Evolutionary conservation across 768 basidiomycete genomes (phyloP).

Genomic region (Fomitopsis serialis): DNA sequence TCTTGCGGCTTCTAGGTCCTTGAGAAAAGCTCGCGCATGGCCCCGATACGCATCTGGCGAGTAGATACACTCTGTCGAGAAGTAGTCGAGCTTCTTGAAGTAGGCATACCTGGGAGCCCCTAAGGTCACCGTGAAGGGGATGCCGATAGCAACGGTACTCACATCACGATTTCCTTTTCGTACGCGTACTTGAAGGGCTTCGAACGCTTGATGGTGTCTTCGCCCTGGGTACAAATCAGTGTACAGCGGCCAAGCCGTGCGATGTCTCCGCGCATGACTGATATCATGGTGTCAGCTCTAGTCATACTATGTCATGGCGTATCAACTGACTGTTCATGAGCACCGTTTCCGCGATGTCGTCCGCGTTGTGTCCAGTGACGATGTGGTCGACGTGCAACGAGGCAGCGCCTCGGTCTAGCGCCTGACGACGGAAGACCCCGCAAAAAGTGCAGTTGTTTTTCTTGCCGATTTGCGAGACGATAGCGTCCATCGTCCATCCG

Average conservation of each 20-base stretch:
- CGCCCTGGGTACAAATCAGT: constrained; percentile 89
- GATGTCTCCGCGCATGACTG: constrained; percentile 98
- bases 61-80: constrained; percentile 99
- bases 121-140: not conserved
- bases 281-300: not conserved
- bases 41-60: constrained; percentile 98
- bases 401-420: constrained; percentile 90
- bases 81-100: constrained; percentile 98
- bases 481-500: constrained; percentile 98
- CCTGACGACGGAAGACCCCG: constrained; percentile 95
- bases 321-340: constrained; percentile 88
- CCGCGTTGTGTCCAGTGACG: constrained; percentile 98
- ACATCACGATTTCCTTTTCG: constrained; percentile 99
- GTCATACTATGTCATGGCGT: constrained; percentile 3
- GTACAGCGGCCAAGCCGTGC: constrained; percentile 93
- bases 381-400: constrained; percentile 91
- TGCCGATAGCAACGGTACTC: constrained; percentile 18
- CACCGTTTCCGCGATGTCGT: constrained; percentile 98
- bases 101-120: constrained; percentile 79
- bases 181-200: constrained; percentile 99
- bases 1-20: constrained; percentile 90
- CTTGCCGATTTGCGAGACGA: constrained; percentile 90
- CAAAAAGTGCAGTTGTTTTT: constrained; percentile 99
- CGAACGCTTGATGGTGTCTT: constrained; percentile 92
- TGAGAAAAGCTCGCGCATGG: constrained; percentile 89